Conservation (phyloP, 192 early-diverging fungal species). For the Diversispora epigaea region DNA sequence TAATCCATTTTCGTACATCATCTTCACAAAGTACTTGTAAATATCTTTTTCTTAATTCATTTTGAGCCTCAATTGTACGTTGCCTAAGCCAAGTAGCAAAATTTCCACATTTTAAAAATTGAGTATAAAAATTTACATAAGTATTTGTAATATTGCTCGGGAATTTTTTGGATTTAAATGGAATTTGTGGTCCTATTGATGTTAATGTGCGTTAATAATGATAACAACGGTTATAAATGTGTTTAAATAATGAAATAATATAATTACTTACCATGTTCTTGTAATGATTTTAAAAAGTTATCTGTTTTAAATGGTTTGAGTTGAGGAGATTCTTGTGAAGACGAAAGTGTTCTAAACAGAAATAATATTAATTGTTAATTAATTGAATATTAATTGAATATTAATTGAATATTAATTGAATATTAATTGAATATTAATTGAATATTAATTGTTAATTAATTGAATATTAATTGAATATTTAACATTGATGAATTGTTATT, state of each 20-base stretch:
- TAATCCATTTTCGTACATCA: conserved; percentile 57
- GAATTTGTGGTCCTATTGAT: conserved; percentile 46
- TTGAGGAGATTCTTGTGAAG: conserved; percentile 55
- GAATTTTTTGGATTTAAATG: conserved; percentile 44
- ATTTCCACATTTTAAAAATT: conserved; percentile 90
- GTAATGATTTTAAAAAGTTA: conserved; percentile 66
- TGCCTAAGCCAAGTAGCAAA: conserved; percentile 95
- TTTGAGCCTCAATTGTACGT: conserved; percentile 75
- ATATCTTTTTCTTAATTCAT: conserved; percentile 75
- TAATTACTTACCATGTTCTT: conserved; percentile 47
- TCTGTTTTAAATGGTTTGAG: conserved; percentile 79
- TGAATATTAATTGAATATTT: too few species aligned
- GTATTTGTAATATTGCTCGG: conserved; percentile 53
- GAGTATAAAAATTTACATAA: conserved; percentile 77
- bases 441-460: too few species aligned
- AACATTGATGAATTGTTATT: too few species aligned
- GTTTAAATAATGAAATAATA: conserved; percentile 34
- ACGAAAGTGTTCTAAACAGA: conserved; percentile 15
- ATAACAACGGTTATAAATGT: background rate
- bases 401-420: too few species aligned
- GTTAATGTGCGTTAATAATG: conserved; percentile 35
- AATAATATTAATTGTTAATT: background rate
- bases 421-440: too few species aligned
- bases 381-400: too few species aligned
- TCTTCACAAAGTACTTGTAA: conserved; percentile 65